Percentiles rank a stretch among this genome's conserved stretches.
phyloP scores from a whole-genome alignment of 129 eudicot genomes.

The Escallonia herrerae region DNA sequence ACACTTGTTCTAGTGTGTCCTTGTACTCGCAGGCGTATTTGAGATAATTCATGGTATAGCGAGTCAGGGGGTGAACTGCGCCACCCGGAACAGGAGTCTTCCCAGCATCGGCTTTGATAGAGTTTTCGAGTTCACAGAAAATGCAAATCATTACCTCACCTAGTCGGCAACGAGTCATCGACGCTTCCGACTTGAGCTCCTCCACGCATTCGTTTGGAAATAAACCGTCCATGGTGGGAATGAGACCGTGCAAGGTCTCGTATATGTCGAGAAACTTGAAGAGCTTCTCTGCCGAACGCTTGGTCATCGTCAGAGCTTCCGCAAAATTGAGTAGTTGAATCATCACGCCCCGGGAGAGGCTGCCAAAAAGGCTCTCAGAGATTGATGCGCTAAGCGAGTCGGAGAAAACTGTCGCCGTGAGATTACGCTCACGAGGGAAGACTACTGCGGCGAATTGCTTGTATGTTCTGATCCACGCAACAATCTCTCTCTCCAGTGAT shows the following conservation, averaged over 20 bases:
- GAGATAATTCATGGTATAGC: constrained; percentile 72
- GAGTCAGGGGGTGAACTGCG: constrained; percentile 77
- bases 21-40: constrained; percentile 60
- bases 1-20: constrained; percentile 61
- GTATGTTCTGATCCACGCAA: constrained; percentile 50
- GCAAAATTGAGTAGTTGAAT: constrained; percentile 48
- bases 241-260: constrained; percentile 43
- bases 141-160: constrained; percentile 62
- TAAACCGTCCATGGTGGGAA: constrained; percentile 28
- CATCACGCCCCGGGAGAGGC: constrained; percentile 26
- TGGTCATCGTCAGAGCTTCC: constrained; percentile 60
- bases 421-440: constrained; percentile 41
- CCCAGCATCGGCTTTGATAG: constrained; percentile 44
- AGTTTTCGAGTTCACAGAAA: constrained; percentile 62
- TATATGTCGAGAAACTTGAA: constrained; percentile 75
- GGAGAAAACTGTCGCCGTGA: constrained; percentile 36
- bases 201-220: constrained; percentile 16
- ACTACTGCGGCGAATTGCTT: constrained; percentile 23
- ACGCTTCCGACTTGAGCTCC: constrained; percentile 37
- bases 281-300: constrained; percentile 67
- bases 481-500: constrained; percentile 57
- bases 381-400: constrained; percentile 1
- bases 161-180: constrained; percentile 31
- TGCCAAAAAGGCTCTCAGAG: constrained; percentile 22
- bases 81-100: constrained; percentile 80